These are phyloP conservation scores for Pholiota microspora DNA, from an alignment of 768 basidiomycete species.

Conservation along the genomic window DNA sequence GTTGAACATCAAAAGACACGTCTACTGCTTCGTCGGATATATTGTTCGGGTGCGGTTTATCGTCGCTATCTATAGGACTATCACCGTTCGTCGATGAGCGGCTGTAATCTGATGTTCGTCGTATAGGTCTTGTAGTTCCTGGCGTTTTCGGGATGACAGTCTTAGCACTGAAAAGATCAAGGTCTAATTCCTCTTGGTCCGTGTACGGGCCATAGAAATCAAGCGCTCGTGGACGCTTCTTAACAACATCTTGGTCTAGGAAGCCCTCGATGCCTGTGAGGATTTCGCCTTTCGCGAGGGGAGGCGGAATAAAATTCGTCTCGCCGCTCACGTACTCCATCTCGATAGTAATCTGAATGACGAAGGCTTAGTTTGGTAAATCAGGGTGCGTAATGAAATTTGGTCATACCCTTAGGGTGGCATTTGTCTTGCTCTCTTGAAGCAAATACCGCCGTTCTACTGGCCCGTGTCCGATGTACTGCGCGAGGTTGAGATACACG, in stretches of 20 bases:
- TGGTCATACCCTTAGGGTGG: slow-evolving; percentile 61
- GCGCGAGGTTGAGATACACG: slow-evolving; percentile 69
- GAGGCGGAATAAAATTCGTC: slow-evolving; percentile 56
- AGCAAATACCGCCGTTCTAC: slow-evolving; percentile 68
- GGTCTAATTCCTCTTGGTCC: slow-evolving; percentile 35
- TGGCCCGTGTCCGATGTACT: slow-evolving; percentile 61
- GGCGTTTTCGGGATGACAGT: slow-evolving; percentile 18
- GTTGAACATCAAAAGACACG: slow-evolving; percentile 34
- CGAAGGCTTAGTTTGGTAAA: background rate
- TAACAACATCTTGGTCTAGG: slow-evolving; percentile 54
- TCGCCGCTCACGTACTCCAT: slow-evolving; percentile 53
- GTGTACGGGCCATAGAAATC: slow-evolving; percentile 43
- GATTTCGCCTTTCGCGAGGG: slow-evolving; percentile 71
- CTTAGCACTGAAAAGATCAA: slow-evolving; percentile 31
- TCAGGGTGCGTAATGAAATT: background rate
- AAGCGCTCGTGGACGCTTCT: slow-evolving; percentile 47
- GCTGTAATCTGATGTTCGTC: background rate
- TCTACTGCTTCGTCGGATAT: slow-evolving; percentile 9
- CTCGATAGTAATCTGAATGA: slow-evolving; percentile 54
- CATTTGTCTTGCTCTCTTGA: slow-evolving; percentile 75
- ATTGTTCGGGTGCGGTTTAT: slow-evolving; percentile 4
- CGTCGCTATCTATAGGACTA: slow-evolving; percentile 11
- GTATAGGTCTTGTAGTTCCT: slow-evolving; percentile 5
- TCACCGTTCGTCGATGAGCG: background rate
- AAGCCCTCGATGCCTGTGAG: slow-evolving; percentile 64